Conservation (phyloP, 352 stramenopile genomes). For the Globisporangium emineosum region DNA sequence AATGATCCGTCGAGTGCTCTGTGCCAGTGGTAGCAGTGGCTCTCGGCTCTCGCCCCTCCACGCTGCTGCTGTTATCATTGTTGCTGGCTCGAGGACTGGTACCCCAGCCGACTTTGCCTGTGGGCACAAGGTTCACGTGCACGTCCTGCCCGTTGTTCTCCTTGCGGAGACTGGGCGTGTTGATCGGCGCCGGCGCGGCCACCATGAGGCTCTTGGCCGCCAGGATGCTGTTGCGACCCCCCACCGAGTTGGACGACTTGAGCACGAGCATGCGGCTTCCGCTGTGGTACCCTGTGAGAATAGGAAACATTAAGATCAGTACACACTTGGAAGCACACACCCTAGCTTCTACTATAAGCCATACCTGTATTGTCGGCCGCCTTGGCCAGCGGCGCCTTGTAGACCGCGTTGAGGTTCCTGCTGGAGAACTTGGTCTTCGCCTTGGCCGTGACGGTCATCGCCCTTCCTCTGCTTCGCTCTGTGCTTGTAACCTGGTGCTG, state of each 20-base stretch:
- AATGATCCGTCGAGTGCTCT: neutral
- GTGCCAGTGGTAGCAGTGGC: neutral
- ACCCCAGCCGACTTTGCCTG: constrained; percentile 35
- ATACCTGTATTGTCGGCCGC: constrained; percentile 26
- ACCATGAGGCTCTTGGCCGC: constrained; percentile 15
- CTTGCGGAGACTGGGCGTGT: constrained; percentile 71
- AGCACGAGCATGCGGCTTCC: constrained; percentile 56
- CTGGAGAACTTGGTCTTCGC: constrained; percentile 69
- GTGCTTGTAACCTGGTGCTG: neutral
- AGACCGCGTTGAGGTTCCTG: constrained; percentile 69
- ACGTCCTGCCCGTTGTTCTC: constrained; percentile 48
- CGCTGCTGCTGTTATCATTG: neutral
- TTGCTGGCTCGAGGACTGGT: constrained; percentile 7
- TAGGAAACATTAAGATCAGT: neutral
- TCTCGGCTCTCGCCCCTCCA: neutral
- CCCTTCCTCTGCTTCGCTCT: neutral
- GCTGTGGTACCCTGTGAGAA: constrained; percentile 16
- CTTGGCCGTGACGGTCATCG: constrained; percentile 49
- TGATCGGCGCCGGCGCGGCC: constrained; percentile 62
- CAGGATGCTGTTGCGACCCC: constrained; percentile 7
- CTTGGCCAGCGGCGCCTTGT: constrained; percentile 52
- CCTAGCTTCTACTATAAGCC: too few relatives aligned
- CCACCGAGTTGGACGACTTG: constrained; percentile 16
- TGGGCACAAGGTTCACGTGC: constrained; percentile 36
- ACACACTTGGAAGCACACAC: neutral